Conservation (phyloP, 805 yeast species). For the Saccharomycopsis babjevae region DNA sequence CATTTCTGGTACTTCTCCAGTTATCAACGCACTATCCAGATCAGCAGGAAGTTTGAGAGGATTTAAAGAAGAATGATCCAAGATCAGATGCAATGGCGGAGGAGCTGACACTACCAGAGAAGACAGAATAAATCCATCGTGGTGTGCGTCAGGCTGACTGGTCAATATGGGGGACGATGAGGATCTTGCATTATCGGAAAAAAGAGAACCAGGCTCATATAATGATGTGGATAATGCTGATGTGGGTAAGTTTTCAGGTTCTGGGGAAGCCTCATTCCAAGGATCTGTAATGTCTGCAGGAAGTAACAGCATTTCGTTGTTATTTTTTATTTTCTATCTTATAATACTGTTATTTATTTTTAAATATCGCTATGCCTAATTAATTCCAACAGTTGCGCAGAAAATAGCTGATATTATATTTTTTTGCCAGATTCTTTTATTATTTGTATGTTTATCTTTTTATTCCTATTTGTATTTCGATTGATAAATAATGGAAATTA, state of each 20-base stretch:
- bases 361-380: no score
- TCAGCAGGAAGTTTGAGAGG: not conserved
- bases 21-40: not conserved
- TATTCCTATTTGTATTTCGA: no score
- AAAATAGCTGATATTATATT: no score
- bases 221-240: not conserved
- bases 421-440: no score
- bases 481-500: no score
- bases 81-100: not conserved
- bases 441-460: no score
- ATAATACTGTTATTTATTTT: not conserved
- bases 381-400: no score
- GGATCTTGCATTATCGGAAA: not conserved
- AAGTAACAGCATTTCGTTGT: not conserved
- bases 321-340: not conserved
- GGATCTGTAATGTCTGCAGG: constrained; percentile 17
- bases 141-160: not conserved
- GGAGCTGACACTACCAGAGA: not conserved
- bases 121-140: not conserved
- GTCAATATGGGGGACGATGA: not conserved
- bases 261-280: constrained; percentile 11
- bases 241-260: not conserved
- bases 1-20: no score
- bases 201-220: not conserved
- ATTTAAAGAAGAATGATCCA: not conserved